Conservation (phyloP, 352 stramenopile species). For the Globisporangium radiosum region DNA sequence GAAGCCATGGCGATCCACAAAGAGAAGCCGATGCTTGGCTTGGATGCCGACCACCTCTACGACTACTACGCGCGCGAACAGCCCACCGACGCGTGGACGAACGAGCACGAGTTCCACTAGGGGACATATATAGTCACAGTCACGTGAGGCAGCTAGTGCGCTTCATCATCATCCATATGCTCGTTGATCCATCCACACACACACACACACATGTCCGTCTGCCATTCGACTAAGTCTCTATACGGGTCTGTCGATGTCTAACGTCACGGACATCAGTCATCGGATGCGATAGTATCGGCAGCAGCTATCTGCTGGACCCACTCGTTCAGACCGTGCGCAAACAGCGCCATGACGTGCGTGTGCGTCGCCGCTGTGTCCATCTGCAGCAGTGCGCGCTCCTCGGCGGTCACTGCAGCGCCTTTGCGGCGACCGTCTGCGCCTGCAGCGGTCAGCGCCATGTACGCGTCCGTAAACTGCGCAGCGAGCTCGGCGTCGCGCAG, state of each 20-base stretch:
- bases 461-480: constrained; percentile 32
- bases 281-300: neutral
- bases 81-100: constrained; percentile 91
- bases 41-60: constrained; percentile 95
- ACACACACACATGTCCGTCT: neutral
- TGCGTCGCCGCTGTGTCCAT: constrained; percentile 30
- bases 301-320: constrained; percentile 34
- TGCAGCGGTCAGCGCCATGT: constrained; percentile 29
- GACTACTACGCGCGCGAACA: constrained; percentile 96
- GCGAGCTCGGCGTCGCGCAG: constrained; percentile 17
- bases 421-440: constrained; percentile 10
- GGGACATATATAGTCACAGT: no score
- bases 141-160: no score
- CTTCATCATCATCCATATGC: neutral
- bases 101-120: constrained; percentile 94
- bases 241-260: neutral
- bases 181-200: neutral
- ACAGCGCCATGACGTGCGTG: constrained; percentile 35
- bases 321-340: constrained; percentile 34
- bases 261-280: no score
- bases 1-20: constrained; percentile 91
- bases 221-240: neutral
- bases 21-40: constrained; percentile 86
- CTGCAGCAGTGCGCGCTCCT: constrained; percentile 25
- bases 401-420: constrained; percentile 25